Evolutionary conservation across 164 flowering plant genomes (phyloP), one percentile per base, ranked within the genome.

Genomic region (Annona cherimola): DNA sequence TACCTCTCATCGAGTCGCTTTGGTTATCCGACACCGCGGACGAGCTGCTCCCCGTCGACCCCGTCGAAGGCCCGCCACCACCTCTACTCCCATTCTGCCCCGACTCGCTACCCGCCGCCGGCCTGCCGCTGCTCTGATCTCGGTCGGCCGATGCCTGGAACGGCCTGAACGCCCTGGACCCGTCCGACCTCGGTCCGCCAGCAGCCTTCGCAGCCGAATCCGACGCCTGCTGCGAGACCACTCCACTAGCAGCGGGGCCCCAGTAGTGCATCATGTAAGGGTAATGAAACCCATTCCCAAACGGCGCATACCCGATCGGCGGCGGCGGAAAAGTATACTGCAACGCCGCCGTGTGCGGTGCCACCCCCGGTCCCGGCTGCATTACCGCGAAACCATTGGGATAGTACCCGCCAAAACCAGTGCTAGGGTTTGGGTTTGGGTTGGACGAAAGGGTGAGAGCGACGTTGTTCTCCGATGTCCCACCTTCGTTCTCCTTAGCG

Each of bases 221-320:
- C 44, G 45, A 14, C 44, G 45, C 20, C 63, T 61, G 18, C 61
- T 11, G 65, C 9, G 66, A 39, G 16, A 40, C 66, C 42, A 4
- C 43, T 11, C 18, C 20, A 2, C 63, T 42, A 40, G 79, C 1
- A 7, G 73, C 54, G 8, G 76, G 67, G 55, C 60, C 8, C 76
- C 80, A 78, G 61, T 60, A 78, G 4, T 77, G 77, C 80, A 75
- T 45, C 75, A 68, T 45, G 70, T 78, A 74, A 64, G 78, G 80
- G 43, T 67, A 71, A 7, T 54, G 12, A 41, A 70, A 74, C 20
- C 80, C 79, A 69, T 63, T 72, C 20, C 61, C 61, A 45, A 73
- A 69, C 14, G 76, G 76, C 19, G 69, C 44, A 40, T 57, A 71
- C 35, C 35, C 35, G 35, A 26, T 26, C 20, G 66, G 75, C 57